Percentiles rank a stretch among this genome's conserved stretches.
These are phyloP conservation scores for Daldinia childiae DNA, from an alignment of 495 filamentous ascomycete species.

Conservation along the genomic window DNA sequence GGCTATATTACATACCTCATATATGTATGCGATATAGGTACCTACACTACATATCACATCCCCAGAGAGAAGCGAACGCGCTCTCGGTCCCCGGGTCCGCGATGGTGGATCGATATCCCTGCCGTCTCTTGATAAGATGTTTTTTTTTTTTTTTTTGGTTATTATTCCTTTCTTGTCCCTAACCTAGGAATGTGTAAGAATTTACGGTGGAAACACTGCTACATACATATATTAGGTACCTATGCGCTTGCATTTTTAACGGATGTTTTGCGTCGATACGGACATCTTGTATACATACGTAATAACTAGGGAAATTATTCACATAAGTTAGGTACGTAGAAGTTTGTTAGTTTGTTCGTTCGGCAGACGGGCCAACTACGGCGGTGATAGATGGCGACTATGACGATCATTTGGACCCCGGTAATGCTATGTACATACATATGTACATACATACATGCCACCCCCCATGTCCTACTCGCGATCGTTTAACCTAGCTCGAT, in stretches of 20 bases:
- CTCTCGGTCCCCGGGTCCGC: conserved; percentile 26
- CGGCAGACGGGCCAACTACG: neutral
- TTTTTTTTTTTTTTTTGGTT: neutral
- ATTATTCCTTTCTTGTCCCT: neutral
- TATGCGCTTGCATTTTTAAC: too few relatives aligned
- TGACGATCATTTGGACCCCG: neutral
- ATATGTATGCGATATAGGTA: too few relatives aligned
- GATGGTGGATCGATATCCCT: conserved; percentile 34
- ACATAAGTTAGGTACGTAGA: neutral
- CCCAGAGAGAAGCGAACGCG: neutral
- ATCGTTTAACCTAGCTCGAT: conserved; percentile 25
- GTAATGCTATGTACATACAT: too few relatives aligned
- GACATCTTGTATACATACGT: too few relatives aligned
- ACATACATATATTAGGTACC: too few relatives aligned
- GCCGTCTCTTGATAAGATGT: neutral
- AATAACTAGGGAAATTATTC: too few relatives aligned
- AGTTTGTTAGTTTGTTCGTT: neutral
- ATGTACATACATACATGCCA: neutral
- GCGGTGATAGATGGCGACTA: neutral
- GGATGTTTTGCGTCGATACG: too few relatives aligned
- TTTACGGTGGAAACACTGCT: too few relatives aligned
- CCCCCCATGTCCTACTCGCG: neutral
- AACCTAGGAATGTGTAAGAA: neutral
- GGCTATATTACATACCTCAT: too few relatives aligned
- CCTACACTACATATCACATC: too few relatives aligned